Conservation (phyloP, 306 rosid genomes). For the Prunus mume region DNA sequence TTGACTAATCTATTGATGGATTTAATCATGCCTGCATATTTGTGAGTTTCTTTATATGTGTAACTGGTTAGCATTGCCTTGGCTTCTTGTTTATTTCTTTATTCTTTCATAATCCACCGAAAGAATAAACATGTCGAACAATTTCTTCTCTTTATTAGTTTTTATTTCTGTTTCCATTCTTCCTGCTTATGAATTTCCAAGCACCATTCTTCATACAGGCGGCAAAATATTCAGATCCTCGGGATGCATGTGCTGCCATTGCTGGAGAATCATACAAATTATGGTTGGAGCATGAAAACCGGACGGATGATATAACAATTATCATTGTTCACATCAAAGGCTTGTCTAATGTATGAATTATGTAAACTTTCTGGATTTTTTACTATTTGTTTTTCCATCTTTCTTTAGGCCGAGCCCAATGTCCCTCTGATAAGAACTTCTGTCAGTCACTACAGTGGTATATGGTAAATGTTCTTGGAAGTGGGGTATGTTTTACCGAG, state of each 20-base stretch:
- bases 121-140: neutral
- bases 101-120: neutral
- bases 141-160: neutral
- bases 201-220: constrained; percentile 50
- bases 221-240: constrained; percentile 82
- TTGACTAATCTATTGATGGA: neutral
- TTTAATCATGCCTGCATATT: neutral
- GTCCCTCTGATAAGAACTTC: constrained; percentile 10
- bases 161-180: constrained; percentile 6
- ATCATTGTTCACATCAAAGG: constrained; percentile 88
- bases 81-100: neutral
- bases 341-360: constrained; percentile 63
- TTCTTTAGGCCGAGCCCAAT: constrained; percentile 9
- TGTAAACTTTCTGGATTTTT: constrained; percentile 17
- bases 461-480: constrained; percentile 5
- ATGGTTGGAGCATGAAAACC: constrained; percentile 86
- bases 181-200: constrained; percentile 21
- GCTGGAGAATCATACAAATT: constrained; percentile 92
- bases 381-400: neutral
- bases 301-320: constrained; percentile 96
- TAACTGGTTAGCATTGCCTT: neutral
- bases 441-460: neutral
- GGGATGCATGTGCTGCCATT: constrained; percentile 97
- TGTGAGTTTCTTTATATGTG: neutral
- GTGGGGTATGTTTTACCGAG: neutral